Base-by-base conservation (phyloP, 345 rosid genomes). In the Citrus trifoliata region DNA sequence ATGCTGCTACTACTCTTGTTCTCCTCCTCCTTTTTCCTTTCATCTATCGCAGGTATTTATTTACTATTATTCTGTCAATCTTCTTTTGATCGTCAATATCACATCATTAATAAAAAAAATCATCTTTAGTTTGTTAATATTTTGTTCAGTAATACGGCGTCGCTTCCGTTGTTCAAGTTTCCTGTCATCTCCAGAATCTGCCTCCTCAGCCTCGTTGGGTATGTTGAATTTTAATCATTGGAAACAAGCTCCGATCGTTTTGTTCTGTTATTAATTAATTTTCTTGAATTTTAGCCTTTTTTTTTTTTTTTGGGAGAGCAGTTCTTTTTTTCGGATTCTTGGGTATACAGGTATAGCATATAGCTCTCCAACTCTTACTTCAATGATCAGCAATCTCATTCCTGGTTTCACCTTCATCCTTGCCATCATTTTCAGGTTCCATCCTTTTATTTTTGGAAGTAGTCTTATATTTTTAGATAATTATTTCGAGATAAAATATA, bases 301-400 rank as follows among this genome's bases (percentile, higher is more conserved):
- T 69, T 69, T 69, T 1, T 14, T 25, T 37, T 37, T 37, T 37
- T 37, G 42, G 24, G 24, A 7, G n/a, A 56, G 42, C 86, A 88
- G 91, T 80, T 60, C 70, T 70, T 51, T 63, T 25, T 22, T 56
- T 38, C 74, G 35, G 62, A 7, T 83, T n/a, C 33, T 66, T 42
- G 85, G 84, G 2, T 77, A 70, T 67, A 83, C 73, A 59, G 89
- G 86, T 6, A 32, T 88, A 30, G 80, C 75, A 19, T 85, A 75
- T 67, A 85, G 85, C 38, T 79, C 86, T 60, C 90, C 92, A 33
- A 87, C 92, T 69, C 86, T 89, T 51, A 72, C 90, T 73, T 87
- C 90, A 19, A 87, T 85, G 55, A 82, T 87, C 18, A 73, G 83
- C 74, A 89, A 83, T 60, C 87, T 89, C 76, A 83, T 80, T 0